phyloP scores from a whole-genome alignment of 306 rosid species.

The Vigna radiata region DNA sequence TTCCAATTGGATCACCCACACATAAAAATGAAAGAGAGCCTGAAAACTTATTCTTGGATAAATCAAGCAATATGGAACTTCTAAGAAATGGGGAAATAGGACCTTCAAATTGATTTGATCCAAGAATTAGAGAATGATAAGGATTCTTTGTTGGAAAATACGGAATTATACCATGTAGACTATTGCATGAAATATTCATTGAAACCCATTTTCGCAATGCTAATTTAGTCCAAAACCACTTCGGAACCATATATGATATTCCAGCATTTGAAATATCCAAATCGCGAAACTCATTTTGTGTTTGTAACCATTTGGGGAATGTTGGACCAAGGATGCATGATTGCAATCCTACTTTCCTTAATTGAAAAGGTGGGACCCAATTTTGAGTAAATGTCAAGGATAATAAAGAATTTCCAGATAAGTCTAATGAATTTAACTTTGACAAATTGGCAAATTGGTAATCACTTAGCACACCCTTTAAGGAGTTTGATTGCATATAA shows the following conservation, averaged over 20 bases:
- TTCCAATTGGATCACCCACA: no score
- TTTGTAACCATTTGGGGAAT: slow-evolving; percentile 39
- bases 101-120: slow-evolving; percentile 41
- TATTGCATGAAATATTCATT: slow-evolving; percentile 6
- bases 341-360: rapidly evolving
- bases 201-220: rapidly evolving
- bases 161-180: background rate
- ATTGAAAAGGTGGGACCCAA: slow-evolving; percentile 29
- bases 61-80: background rate
- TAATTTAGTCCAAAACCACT: slow-evolving; percentile 38
- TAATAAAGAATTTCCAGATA: background rate
- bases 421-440: background rate
- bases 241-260: background rate
- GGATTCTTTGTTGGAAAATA: background rate
- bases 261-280: slow-evolving; percentile 10
- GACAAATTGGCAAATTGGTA: slow-evolving; percentile 16
- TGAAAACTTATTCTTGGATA: slow-evolving; percentile 42
- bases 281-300: rapidly evolving
- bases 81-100: slow-evolving; percentile 1
- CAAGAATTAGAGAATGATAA: background rate
- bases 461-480: slow-evolving; percentile 28
- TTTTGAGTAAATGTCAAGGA: background rate
- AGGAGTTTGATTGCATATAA: background rate
- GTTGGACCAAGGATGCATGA: slow-evolving; percentile 36
- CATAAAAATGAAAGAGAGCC: slow-evolving; percentile 4